These are phyloP conservation scores for Pyrenophora graminea DNA, from an alignment of 2,329 filamentous ascomycete genomes.

Conservation along the genomic window DNA sequence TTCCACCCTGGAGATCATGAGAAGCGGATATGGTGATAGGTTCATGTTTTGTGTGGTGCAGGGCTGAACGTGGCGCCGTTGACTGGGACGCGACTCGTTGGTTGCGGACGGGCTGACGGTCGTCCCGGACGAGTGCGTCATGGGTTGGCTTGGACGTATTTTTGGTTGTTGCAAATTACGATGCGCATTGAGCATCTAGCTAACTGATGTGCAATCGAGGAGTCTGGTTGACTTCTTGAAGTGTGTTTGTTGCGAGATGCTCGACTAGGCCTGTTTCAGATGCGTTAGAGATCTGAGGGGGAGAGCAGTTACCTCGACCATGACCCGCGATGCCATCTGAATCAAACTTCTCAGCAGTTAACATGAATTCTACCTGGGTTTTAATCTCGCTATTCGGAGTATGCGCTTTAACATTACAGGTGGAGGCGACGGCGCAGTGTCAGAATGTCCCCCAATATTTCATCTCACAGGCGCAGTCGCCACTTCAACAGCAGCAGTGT, in stretches of 20 bases:
- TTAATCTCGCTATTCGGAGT: constrained; percentile 11
- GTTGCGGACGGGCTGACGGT: too few species aligned
- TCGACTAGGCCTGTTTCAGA: constrained; percentile 19
- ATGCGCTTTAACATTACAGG: constrained; percentile 1
- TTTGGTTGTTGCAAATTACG: too few species aligned
- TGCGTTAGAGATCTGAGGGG: constrained; percentile 24
- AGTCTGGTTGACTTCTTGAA: background rate
- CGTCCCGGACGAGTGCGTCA: too few species aligned
- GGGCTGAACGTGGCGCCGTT: constrained; percentile 6
- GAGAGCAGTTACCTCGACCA: constrained; percentile 6
- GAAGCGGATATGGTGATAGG: constrained; percentile 4
- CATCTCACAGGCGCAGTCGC: constrained; percentile 11
- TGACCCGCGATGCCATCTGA: background rate
- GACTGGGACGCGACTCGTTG: background rate
- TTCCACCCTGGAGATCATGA: background rate
- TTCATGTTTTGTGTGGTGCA: constrained; percentile 6
- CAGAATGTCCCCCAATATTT: constrained; percentile 14
- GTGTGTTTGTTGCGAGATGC: background rate
- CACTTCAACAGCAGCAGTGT: constrained; percentile 14
- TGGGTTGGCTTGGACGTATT: too few species aligned
- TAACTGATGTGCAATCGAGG: background rate
- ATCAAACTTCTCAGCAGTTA: constrained; percentile 1
- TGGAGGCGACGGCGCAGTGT: constrained; percentile 11
- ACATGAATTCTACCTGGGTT: constrained; percentile 15
- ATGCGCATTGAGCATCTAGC: too few species aligned